phyloP scores from a whole-genome alignment of 2,329 filamentous ascomycete species.

The Coleophoma cylindrospora region DNA sequence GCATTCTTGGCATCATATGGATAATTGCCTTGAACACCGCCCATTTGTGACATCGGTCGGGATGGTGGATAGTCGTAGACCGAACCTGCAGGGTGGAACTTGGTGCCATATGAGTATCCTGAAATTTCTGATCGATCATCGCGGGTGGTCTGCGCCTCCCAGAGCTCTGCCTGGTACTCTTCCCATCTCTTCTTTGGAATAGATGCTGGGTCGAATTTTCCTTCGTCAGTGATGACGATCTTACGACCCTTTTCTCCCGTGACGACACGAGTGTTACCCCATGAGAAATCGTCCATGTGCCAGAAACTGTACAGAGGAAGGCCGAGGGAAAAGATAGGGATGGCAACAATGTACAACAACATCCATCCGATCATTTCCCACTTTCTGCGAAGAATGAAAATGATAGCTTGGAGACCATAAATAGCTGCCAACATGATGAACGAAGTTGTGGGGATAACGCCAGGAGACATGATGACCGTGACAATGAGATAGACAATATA shows the following conservation, averaged over 20 bases:
- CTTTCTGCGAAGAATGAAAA: slow-evolving; percentile 93
- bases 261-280: slow-evolving; percentile 98
- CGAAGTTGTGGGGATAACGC: slow-evolving; percentile 72
- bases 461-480: slow-evolving; percentile 55
- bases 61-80: slow-evolving; percentile 65
- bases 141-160: slow-evolving; percentile 76
- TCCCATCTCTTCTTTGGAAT: slow-evolving; percentile 99
- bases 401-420: slow-evolving; percentile 93
- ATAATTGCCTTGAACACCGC: slow-evolving; percentile 10
- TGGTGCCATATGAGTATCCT: slow-evolving; percentile 92
- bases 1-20: slow-evolving; percentile 26
- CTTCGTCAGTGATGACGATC: slow-evolving; percentile 90
- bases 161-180: slow-evolving; percentile 96
- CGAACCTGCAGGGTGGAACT: slow-evolving; percentile 53
- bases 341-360: slow-evolving; percentile 87
- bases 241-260: slow-evolving; percentile 91
- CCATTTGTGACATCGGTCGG: slow-evolving; percentile 39
- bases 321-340: slow-evolving; percentile 86
- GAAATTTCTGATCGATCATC: slow-evolving; percentile 84
- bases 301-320: slow-evolving; percentile 95
- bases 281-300: slow-evolving; percentile 99
- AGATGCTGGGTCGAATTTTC: slow-evolving; percentile 88
- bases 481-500: slow-evolving; percentile 91
- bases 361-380: slow-evolving; percentile 99
- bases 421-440: slow-evolving; percentile 93